phyloP scores from a whole-genome alignment of 768 basidiomycete genomes.

The Jaapia argillacea region DNA sequence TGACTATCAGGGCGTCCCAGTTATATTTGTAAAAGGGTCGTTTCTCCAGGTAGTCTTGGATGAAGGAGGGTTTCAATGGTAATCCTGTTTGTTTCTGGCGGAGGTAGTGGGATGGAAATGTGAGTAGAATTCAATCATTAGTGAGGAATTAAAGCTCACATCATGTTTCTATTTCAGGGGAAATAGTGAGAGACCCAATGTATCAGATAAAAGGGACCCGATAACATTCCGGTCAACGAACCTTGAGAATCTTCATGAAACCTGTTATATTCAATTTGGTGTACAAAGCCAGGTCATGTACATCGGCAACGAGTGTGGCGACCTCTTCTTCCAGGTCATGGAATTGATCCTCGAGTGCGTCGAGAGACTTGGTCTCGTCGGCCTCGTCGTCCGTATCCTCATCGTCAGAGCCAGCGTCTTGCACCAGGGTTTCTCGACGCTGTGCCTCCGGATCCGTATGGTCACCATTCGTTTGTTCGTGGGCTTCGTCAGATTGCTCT shows the following conservation, averaged over 20 bases:
- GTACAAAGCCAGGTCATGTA: slow-evolving; percentile 84
- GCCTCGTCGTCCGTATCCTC: slow-evolving; percentile 34
- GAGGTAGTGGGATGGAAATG: slow-evolving; percentile 1
- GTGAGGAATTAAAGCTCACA: slow-evolving; percentile 29
- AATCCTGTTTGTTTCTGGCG: slow-evolving; percentile 84
- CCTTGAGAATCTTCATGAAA: slow-evolving; percentile 97
- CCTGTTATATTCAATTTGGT: slow-evolving; percentile 98
- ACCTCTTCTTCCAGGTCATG: slow-evolving; percentile 88
- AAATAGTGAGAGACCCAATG: not conserved
- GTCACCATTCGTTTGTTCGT: slow-evolving; percentile 1
- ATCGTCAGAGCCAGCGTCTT: slow-evolving; percentile 65
- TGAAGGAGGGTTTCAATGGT: slow-evolving; percentile 77
- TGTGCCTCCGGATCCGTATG: slow-evolving; percentile 46
- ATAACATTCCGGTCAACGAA: slow-evolving; percentile 16
- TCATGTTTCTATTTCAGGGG: slow-evolving; percentile 99
- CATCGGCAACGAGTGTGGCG: slow-evolving; percentile 87
- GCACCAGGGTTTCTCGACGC: slow-evolving; percentile 33
- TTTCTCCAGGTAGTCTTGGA: slow-evolving; percentile 86
- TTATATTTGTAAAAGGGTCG: slow-evolving; percentile 96
- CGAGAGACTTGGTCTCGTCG: slow-evolving; percentile 44
- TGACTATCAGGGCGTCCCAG: slow-evolving; percentile 93
- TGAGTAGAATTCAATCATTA: not conserved
- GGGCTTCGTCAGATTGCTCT: slow-evolving; percentile 22
- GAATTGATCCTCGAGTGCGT: slow-evolving; percentile 80
- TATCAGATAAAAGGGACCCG: not conserved